Conservation (phyloP, 1,284 basidiomycete species). For the Rhodotorula sp. region DNA sequence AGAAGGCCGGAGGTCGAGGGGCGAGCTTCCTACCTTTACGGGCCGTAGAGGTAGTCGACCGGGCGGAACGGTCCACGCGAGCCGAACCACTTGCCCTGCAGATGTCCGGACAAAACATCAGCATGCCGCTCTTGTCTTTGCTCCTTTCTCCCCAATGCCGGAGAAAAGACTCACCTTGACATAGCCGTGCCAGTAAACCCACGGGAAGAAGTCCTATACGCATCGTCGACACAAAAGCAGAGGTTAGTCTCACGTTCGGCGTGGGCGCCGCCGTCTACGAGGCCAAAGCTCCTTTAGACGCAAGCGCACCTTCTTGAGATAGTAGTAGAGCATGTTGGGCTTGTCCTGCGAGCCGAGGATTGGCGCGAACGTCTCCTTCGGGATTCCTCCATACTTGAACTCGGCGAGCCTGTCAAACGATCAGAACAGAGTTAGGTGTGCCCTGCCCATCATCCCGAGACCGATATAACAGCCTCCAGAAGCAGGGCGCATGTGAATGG, state of each 20-base stretch:
- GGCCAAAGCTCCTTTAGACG: constrained; percentile 21
- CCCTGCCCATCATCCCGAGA: not conserved
- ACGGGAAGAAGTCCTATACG: constrained; percentile 73
- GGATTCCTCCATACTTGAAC: constrained; percentile 59
- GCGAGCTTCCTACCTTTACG: not conserved
- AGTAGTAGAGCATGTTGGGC: constrained; percentile 64
- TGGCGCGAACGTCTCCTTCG: constrained; percentile 77
- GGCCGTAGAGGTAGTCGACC: constrained; percentile 18
- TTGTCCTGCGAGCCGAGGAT: constrained; percentile 65
- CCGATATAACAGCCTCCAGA: constrained; percentile 33
- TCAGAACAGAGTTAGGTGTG: not conserved
- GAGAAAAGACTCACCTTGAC: constrained; percentile 54
- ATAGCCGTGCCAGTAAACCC: constrained; percentile 81
- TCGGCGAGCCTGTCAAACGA: constrained; percentile 64
- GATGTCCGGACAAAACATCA: not conserved
- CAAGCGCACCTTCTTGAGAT: constrained; percentile 73
- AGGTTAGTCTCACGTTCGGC: not conserved
- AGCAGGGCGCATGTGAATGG: not conserved
- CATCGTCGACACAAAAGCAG: not conserved
- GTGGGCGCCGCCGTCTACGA: no score
- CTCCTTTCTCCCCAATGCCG: not conserved
- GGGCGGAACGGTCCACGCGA: constrained; percentile 29
- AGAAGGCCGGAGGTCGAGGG: no score
- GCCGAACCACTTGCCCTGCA: constrained; percentile 40
- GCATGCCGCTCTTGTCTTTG: not conserved